Base-by-base conservation (phyloP, 768 basidiomycete genomes). In the Flagelloscypha sp. region DNA sequence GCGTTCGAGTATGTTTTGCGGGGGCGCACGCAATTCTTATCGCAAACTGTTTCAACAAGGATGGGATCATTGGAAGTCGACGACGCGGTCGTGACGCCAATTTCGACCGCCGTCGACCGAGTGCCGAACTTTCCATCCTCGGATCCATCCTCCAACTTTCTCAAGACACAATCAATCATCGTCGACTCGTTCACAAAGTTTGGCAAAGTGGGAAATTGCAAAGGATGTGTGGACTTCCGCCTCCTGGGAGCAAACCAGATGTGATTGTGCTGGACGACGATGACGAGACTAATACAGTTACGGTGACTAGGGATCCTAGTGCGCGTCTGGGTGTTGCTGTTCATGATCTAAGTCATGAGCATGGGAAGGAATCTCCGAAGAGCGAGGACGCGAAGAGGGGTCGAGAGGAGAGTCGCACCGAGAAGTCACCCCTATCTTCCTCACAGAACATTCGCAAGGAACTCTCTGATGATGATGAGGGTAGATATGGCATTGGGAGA, bases 21-120 rank as follows among this genome's bases (percentile, higher is more conserved):
- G 93, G 93, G 2, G 94, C 84, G 11, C 68, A 72, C 53, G 69
- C 65, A 18, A 84, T 86, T 27, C 65, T 99, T 52, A 79, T 80
- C n/a, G 70, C 84, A 0, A 72, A 79, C 1, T 70, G 86, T 22
- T 86, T 76, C 48, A 43, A 73, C 42, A 70, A 73, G 15, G 79
- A 79, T 10, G 73, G 75, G 6, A 69, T 81, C 29, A 59, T 89
- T 27, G 65, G 59, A 30, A 65, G 84, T 9, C 66, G 74, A 10
- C 68, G 64, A 18, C 57, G 66, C 25, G 72, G 78, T 2, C 67
- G 65, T 3, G 61, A 67, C 6, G 52, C 70, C 22, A 59, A 54
- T 19, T 56, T 84, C 23, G 56, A 62, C 2, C 50, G 64, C 32
- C 51, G 54, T 10, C 59, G 65, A 27, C 63, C 73, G 17, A 62